Conservation (phyloP, 2,329 filamentous ascomycete genomes). For the Rutstroemia sp. region DNA sequence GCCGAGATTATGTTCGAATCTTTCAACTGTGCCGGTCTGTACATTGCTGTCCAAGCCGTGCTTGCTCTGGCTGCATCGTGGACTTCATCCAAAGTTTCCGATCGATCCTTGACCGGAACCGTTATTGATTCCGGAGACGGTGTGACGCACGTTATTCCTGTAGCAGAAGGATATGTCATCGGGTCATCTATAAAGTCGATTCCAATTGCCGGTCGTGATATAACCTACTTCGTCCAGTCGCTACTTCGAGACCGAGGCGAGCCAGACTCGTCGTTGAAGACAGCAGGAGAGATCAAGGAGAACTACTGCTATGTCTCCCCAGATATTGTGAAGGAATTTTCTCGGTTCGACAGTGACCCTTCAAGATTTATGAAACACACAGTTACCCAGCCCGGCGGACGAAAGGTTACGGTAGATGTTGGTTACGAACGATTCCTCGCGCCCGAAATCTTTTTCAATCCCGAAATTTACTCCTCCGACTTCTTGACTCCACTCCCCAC, state of each 20-base stretch:
- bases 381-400: constrained; percentile 78
- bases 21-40: constrained; percentile 97
- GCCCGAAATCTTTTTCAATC: constrained; percentile 99
- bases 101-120: constrained; percentile 90
- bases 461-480: constrained; percentile 98
- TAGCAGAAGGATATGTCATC: constrained; percentile 97
- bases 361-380: constrained; percentile 87
- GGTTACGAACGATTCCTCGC: constrained; percentile 97
- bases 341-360: constrained; percentile 86
- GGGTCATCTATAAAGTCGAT: constrained; percentile 99
- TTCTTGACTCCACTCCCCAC: constrained; percentile 91
- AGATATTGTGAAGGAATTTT: constrained; percentile 98
- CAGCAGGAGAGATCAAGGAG: constrained; percentile 96
- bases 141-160: constrained; percentile 97
- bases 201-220: constrained; percentile 93
- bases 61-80: constrained; percentile 94
- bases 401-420: constrained; percentile 79
- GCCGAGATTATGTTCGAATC: constrained; percentile 99
- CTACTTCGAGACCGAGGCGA: constrained; percentile 93
- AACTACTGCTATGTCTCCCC: constrained; percentile 98
- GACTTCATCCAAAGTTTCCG: constrained; percentile 97
- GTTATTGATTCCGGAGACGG: constrained; percentile 98
- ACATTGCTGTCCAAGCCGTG: constrained; percentile 97
- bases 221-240: constrained; percentile 97
- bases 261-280: constrained; percentile 94